Base-by-base conservation (phyloP, 2,329 filamentous ascomycete species). In the Immersiporthe knoxdaviesiana region DNA sequence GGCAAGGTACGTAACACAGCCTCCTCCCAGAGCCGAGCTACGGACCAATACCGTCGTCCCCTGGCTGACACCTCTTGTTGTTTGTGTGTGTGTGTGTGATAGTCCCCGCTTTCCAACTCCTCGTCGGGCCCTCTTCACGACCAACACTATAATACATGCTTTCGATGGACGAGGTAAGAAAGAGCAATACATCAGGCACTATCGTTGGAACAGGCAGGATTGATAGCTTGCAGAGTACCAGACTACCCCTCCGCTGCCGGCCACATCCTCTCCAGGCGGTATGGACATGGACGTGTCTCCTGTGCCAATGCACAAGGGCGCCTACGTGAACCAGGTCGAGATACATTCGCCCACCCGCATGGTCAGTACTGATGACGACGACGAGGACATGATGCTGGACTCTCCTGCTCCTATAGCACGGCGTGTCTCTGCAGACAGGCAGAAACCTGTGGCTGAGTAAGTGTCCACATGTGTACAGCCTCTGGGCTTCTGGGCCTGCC, bases 251-350 rank as follows among this genome's bases (percentile, higher is more conserved):
- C 92, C 93, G 58, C 84, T 97, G 65, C 90, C 89, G 30, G 70
- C 81, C 2, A 92, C 93, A 1, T 97, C 94, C 8, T 97, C 95
- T 59, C 94, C 94, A 8, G 88, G 88, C 71, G 94, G 97, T 78
- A 85, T 89, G 68, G 65, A 71, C 32, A 97, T 98, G 93, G 94
- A 98, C 77, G 90, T 97, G 79, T 97, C 95, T 59, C 95, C 96
- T 52, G 82, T 98, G 54, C 94, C 94, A 70, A 93, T 97, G 83
- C 63, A 66, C 12, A 97, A 97, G 83, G 84, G 87, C 39, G 86
- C 91, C 16, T 94, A 89, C 76, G 81, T 85, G 80, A 79, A 84
- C 39, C 85, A 91, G 73, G 84, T 92, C 72, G 89, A 91, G 73
- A 80, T 93, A 66, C 86, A 88, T 39, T 94, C 92, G 39, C 92